Percentiles rank a stretch among this genome's conserved stretches.
Evolutionary conservation across 1,284 basidiomycete species (phyloP).

Genomic region (Hemileia vastatrix): DNA sequence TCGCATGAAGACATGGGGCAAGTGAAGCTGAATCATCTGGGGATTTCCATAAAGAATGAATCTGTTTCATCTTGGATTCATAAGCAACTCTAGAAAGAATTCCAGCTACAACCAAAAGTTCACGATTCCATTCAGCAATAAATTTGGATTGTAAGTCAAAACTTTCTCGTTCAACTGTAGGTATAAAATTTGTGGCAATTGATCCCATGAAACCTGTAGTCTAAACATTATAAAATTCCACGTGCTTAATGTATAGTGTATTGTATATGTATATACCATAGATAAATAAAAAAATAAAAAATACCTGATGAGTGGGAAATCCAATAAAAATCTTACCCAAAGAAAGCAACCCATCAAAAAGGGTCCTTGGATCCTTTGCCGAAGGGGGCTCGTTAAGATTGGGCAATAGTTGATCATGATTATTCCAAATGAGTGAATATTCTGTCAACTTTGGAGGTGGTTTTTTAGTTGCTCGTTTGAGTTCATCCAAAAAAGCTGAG

Average conservation of each 20-base stretch:
- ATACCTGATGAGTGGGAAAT: slow-evolving; percentile 63
- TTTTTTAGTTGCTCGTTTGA: slow-evolving; percentile 91
- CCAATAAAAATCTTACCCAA: slow-evolving; percentile 65
- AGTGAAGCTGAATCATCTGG: no score
- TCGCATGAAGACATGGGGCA: slow-evolving; percentile 73
- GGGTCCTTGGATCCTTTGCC: slow-evolving; percentile 33
- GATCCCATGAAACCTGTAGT: slow-evolving; percentile 89
- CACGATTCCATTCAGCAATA: slow-evolving; percentile 62
- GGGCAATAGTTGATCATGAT: no score
- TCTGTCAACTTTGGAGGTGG: slow-evolving; percentile 68
- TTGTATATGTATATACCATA: no score
- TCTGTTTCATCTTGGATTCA: slow-evolving; percentile 62
- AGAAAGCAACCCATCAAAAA: slow-evolving; percentile 45
- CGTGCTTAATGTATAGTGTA: no score
- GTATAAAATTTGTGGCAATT: slow-evolving; percentile 83
- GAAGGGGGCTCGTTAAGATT: no score
- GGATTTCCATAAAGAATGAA: slow-evolving; percentile 52
- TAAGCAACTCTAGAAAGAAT: slow-evolving; percentile 73
- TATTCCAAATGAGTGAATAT: slow-evolving; percentile 81
- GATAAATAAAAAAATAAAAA: no score
- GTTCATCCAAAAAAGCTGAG: slow-evolving; percentile 62
- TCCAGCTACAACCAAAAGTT: slow-evolving; percentile 67
- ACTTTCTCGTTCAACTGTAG: slow-evolving; percentile 91
- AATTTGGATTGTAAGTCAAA: slow-evolving; percentile 55
- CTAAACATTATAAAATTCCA: no score